Base-by-base conservation (phyloP, 805 yeast species). In the Barnettozyma populi region DNA sequence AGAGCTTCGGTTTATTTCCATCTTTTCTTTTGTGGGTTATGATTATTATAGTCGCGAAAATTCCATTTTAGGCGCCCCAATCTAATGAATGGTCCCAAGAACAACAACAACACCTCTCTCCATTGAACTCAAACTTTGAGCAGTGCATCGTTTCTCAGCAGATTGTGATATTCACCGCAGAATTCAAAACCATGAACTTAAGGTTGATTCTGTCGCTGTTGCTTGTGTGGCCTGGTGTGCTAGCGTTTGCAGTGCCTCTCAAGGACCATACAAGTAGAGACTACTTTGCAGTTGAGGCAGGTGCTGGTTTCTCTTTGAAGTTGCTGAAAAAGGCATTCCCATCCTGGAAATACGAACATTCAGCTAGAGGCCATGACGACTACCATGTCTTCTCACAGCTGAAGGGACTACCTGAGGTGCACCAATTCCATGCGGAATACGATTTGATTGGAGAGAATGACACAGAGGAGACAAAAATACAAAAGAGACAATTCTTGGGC, bases 381-480 rank as follows among this genome's bases (percentile, higher is more conserved):
- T 83, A 82, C 61, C 80, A 76, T 61, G 84, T 88, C 13, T 84
- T 87, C 57, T 84, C 92, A 8, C 61, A 77, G 24, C 53, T 63
- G 29, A 76, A 76, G 53, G 32, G 44, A 20, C 25, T 20, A 8
- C 39, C 29, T 7, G 31, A 35, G 11, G 20, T 45, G 8, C 42
- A 36, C 20, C 45, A 46, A 25, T 49, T 49, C 18, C 46, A 45
- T 25, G 57, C 53, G 4, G 53, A 49, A 24, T 35, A 45, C 35
- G 47, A 55, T 39, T 18, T 47, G 20, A 27, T 47, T n/a, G 34
- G 34, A 23, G 41, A 38, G 40, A 24, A 31, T 2, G 51, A 52
- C 27, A 53, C 49, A 23, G 45, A 46, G 29, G 36, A 36, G 8
- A 19, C 8, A 11, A 42, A 10, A 34, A 21, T 50, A 24, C 51